phyloP scores from a whole-genome alignment of 768 basidiomycete species.

The Porpolomopsis calyptriformis region DNA sequence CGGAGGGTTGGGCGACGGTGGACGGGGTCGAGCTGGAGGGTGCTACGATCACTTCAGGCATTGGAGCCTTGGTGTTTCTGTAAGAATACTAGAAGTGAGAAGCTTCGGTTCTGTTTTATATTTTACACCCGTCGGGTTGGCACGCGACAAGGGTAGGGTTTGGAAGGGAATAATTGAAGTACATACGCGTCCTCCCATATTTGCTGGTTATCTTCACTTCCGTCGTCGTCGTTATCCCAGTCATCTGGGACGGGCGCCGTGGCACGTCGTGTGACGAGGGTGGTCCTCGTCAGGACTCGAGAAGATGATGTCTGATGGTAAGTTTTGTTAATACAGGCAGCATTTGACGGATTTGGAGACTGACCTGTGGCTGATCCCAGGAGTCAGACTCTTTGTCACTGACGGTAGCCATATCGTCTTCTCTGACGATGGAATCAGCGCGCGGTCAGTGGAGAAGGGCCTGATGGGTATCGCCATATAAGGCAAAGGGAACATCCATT shows the following conservation, averaged over 20 bases:
- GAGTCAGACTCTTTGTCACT: neutral
- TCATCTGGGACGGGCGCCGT: conserved; percentile 28
- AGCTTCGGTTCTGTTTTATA: no score
- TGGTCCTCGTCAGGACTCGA: neutral
- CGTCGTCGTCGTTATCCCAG: conserved; percentile 50
- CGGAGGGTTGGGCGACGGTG: conserved; percentile 38
- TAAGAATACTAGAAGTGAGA: conserved; percentile 1
- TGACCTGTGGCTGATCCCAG: neutral
- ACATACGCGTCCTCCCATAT: conserved; percentile 68
- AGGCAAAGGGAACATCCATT: no score
- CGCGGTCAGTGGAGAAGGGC: no score
- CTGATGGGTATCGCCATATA: no score
- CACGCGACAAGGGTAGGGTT: neutral
- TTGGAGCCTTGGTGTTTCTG: conserved; percentile 53
- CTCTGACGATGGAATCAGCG: no score
- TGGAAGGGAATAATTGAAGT: neutral
- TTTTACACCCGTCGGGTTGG: no score
- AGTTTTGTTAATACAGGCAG: no score
- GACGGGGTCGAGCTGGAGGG: conserved; percentile 23
- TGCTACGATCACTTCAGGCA: conserved; percentile 52
- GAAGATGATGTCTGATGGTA: neutral
- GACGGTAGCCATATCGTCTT: neutral
- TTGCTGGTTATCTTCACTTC: conserved; percentile 22
- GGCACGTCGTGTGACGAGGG: neutral
- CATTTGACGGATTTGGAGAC: no score